Conservation (phyloP, 805 yeast species). For the Teunomyces lycoperdinae region DNA sequence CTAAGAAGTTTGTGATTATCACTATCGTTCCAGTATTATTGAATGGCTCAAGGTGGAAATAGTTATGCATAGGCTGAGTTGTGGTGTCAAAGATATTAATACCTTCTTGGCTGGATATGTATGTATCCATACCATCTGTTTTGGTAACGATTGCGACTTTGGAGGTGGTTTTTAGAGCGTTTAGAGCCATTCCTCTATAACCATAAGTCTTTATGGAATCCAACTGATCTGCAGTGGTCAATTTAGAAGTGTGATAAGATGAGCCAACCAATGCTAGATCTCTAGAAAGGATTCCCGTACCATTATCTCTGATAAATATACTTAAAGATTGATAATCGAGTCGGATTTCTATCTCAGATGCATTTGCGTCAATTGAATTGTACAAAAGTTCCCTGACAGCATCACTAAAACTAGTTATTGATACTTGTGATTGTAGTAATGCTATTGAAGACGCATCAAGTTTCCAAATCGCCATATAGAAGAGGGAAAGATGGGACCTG, state of each 20-base stretch:
- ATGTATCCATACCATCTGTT: slow-evolving; percentile 16
- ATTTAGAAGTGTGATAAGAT: slow-evolving; percentile 29
- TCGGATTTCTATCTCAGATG: slow-evolving; percentile 35
- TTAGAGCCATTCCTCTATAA: slow-evolving; percentile 11
- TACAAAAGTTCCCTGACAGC: slow-evolving; percentile 51
- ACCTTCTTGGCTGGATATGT: neutral
- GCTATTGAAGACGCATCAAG: slow-evolving; percentile 11
- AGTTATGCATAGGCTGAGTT: neutral
- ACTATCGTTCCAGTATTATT: slow-evolving; percentile 37
- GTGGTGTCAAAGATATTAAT: neutral
- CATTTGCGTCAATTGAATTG: slow-evolving; percentile 55
- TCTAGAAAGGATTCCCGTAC: slow-evolving; percentile 56
- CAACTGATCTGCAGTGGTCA: neutral
- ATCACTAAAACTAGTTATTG: slow-evolving; percentile 33
- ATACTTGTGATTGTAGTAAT: slow-evolving; percentile 30
- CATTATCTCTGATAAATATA: slow-evolving; percentile 60
- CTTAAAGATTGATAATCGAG: slow-evolving; percentile 31
- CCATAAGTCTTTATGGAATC: slow-evolving; percentile 4
- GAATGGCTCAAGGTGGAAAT: slow-evolving; percentile 6
- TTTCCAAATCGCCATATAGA: slow-evolving; percentile 5
- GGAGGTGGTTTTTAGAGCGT: slow-evolving; percentile 19
- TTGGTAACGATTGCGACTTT: slow-evolving; percentile 48
- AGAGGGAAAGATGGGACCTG: neutral
- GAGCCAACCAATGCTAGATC: slow-evolving; percentile 49
- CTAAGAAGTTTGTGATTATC: slow-evolving; percentile 38